These are phyloP conservation scores for Meredithiella fracta DNA, from an alignment of 2,329 filamentous ascomycete genomes.

Conservation along the genomic window DNA sequence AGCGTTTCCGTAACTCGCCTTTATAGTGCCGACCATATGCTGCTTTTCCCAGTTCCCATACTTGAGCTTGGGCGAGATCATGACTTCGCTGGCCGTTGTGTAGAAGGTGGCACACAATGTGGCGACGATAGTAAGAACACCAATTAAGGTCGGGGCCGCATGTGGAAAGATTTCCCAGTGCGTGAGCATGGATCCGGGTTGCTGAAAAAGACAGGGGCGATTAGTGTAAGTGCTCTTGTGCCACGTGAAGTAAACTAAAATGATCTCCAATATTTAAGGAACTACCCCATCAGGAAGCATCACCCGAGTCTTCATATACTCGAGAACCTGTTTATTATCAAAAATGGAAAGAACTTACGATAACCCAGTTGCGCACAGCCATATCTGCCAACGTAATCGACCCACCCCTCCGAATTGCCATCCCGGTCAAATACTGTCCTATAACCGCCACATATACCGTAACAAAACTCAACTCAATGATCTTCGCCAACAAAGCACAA, in stretches of 20 bases:
- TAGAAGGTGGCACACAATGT: slow-evolving; percentile 55
- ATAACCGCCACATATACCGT: slow-evolving; percentile 60
- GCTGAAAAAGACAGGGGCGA: slow-evolving; percentile 18
- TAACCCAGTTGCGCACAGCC: slow-evolving; percentile 60
- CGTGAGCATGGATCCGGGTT: slow-evolving; percentile 56
- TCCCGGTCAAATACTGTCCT: slow-evolving; percentile 56
- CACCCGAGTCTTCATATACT: background rate
- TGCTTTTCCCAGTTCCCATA: slow-evolving; percentile 34
- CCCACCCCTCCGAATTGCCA: slow-evolving; percentile 40
- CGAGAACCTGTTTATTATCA: background rate
- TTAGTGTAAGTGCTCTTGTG: background rate
- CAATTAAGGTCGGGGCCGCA: slow-evolving; percentile 46
- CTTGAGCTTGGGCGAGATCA: slow-evolving; percentile 57
- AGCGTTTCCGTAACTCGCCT: slow-evolving; percentile 46
- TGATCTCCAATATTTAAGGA: background rate
- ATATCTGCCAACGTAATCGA: slow-evolving; percentile 63
- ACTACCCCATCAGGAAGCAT: background rate
- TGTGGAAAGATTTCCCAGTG: slow-evolving; percentile 50
- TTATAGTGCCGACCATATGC: slow-evolving; percentile 39
- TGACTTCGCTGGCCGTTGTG: slow-evolving; percentile 57
- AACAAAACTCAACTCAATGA: slow-evolving; percentile 62
- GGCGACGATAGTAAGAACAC: slow-evolving; percentile 45
- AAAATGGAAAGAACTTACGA: slow-evolving; percentile 20
- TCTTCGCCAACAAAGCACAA: slow-evolving; percentile 55
- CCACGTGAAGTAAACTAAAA: background rate